A percentile compares a stretch with the other conserved stretches of the same genome.
Conservation (phyloP, 768 basidiomycete species). For the Rhodocollybia butyracea region DNA sequence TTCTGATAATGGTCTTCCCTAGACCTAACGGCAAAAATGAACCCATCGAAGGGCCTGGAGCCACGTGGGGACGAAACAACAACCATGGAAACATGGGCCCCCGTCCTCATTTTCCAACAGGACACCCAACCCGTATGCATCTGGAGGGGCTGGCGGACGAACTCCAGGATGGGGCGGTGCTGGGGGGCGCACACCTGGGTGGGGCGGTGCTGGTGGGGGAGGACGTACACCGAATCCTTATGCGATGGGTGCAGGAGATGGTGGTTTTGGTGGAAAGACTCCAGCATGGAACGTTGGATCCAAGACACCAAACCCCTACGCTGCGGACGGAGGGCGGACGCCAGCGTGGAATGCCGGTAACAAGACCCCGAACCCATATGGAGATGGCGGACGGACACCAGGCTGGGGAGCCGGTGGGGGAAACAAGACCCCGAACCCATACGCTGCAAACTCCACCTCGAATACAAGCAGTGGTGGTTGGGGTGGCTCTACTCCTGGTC, state of each 20-base stretch:
- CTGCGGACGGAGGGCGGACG: conserved; percentile 52
- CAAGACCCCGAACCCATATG: conserved; percentile 64
- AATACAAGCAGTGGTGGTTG: conserved; percentile 26
- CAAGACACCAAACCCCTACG: conserved; percentile 71
- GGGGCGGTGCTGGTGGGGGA: conserved; percentile 16
- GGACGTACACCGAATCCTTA: conserved; percentile 73
- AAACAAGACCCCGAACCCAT: conserved; percentile 58
- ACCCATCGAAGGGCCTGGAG: conserved; percentile 39
- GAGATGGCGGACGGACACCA: conserved; percentile 26
- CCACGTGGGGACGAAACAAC: conserved; percentile 1
- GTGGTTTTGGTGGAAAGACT: conserved; percentile 60
- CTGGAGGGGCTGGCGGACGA: conserved; percentile 29
- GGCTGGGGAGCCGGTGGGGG: conserved; percentile 33
- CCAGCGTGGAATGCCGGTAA: conserved; percentile 65
- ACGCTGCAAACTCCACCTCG: conserved; percentile 25
- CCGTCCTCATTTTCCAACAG: conserved; percentile 21
- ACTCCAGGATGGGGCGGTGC: conserved; percentile 37
- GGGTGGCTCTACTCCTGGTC: conserved; percentile 48
- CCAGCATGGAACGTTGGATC: conserved; percentile 65
- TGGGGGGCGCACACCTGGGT: too few species aligned
- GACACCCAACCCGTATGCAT: conserved; percentile 33
- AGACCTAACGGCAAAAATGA: conserved; percentile 58
- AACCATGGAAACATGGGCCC: background rate
- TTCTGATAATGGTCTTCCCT: background rate
- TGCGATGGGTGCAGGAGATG: too few species aligned